Percentiles rank a stretch among this genome's conserved stretches.
phyloP scores from a whole-genome alignment of 495 filamentous ascomycete genomes.

The Penicillium samsonianum region DNA sequence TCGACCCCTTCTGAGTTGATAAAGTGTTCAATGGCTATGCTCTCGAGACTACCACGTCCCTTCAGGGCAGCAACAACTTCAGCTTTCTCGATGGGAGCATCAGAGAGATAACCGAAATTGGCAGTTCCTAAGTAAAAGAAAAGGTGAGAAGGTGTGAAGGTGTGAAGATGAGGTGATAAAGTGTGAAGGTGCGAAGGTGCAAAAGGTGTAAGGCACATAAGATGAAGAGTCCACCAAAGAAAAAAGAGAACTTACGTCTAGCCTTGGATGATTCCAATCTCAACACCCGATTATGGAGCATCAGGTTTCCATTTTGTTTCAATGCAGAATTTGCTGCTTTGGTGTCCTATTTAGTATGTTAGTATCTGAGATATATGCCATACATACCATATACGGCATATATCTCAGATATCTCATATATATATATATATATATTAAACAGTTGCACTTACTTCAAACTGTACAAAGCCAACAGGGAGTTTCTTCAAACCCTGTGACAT shows the following conservation, averaged over 20 bases:
- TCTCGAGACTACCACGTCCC: not conserved
- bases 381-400: too few species aligned
- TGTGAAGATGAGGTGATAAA: not conserved
- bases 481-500: not conserved
- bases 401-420: too few species aligned
- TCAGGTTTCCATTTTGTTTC: not conserved
- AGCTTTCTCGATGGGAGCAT: not conserved
- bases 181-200: not conserved
- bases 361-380: not conserved
- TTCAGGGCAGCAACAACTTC: not conserved
- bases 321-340: not conserved
- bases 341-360: not conserved
- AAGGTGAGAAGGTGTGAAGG: not conserved
- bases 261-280: not conserved
- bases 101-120: not conserved
- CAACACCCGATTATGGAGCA: conserved; percentile 1
- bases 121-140: conserved; percentile 2
- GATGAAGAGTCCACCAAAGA: not conserved
- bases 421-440: not conserved
- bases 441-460: conserved; percentile 1
- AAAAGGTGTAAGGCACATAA: not conserved
- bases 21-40: not conserved
- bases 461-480: conserved; percentile 6
- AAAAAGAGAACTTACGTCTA: conserved; percentile 1
- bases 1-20: not conserved